Percentiles rank a stretch among this genome's conserved stretches.
phyloP scores from a whole-genome alignment of 805 yeast genomes.

The Barnettozyma populi region DNA sequence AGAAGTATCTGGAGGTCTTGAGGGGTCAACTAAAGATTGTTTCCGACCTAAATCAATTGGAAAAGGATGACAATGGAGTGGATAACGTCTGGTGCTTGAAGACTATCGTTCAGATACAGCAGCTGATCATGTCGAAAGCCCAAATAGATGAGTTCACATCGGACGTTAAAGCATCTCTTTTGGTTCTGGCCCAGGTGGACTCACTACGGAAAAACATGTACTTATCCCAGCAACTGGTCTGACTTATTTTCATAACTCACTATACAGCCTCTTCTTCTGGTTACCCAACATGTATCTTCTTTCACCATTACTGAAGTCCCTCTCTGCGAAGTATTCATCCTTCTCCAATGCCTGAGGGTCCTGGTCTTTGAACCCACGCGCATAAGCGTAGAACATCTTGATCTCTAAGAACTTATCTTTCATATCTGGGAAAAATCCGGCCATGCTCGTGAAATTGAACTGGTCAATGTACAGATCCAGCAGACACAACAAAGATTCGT shows the following conservation, averaged over 20 bases:
- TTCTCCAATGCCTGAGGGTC: conserved; percentile 28
- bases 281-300: conserved; percentile 49
- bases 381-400: conserved; percentile 41
- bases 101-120: conserved; percentile 43
- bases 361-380: conserved; percentile 26
- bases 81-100: conserved; percentile 79
- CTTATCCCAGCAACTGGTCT: not conserved
- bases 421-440: conserved; percentile 31
- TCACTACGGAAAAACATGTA: conserved; percentile 64
- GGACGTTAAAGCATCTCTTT: conserved; percentile 33
- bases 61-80: conserved; percentile 54
- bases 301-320: conserved; percentile 36
- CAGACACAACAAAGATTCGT: conserved; percentile 50
- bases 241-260: conserved; percentile 24
- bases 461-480: conserved; percentile 58
- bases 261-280: conserved; percentile 41
- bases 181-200: conserved; percentile 47
- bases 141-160: conserved; percentile 11
- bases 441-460: conserved; percentile 45
- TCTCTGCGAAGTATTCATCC: conserved; percentile 39
- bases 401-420: conserved; percentile 34
- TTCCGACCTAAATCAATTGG: conserved; percentile 64
- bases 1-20: conserved; percentile 36
- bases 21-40: conserved; percentile 42
- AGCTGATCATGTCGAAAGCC: conserved; percentile 22